Base-by-base conservation (phyloP, 1,139 yeast genomes). In the Lodderomyces pseudojiufengensis region DNA sequence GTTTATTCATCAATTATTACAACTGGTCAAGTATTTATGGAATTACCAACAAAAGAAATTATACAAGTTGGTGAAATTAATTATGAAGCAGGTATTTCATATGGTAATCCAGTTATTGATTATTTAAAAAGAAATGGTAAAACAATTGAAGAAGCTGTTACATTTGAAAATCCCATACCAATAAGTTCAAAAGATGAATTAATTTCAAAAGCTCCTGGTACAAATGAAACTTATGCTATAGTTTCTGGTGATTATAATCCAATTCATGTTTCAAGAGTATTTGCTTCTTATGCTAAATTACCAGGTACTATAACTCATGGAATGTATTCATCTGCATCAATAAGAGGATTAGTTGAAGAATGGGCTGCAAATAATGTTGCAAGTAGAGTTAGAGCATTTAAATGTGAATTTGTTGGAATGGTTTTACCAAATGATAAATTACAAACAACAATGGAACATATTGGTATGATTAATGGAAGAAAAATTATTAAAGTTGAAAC, bases 281-380 rank as follows among this genome's bases (percentile, higher is more conserved):
- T 92, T 65, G 92, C 98, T 42, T 76, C 80, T 46, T 92, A 92
- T 58, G 97, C 96, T 38, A 81, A 80, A 55, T 75, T 92, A 56
- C 96, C 96, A 44, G 98, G 98, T 50, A 92, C 97, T 29, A 92
- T 92, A 54, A 92, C 98, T 26, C 98, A 94, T 57, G 99, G 99
- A 58, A 92, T 92, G 98, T 94, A 80, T 75, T 86, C 97, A 14
- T 85, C 95, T 55, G 98, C 97, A 47, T 78, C 95, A 44, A 92
- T 90, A 47, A 83, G 98, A 71, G 79, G 94, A 13, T 76, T 88
- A 59, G 97, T 92, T 50, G 99, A 92, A 70, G 86, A 87, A 61
- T 90, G 96, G 90, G 98, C 98, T 49, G 98, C 99, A 44, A 92
- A 88, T 63, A 88, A 94, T 61, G 90, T 86, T 52, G 94, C 96